Evolutionary conservation across 2,329 filamentous ascomycete species (phyloP), one percentile per base, ranked within the genome.

Genomic region (Hypoxylon sp.): DNA sequence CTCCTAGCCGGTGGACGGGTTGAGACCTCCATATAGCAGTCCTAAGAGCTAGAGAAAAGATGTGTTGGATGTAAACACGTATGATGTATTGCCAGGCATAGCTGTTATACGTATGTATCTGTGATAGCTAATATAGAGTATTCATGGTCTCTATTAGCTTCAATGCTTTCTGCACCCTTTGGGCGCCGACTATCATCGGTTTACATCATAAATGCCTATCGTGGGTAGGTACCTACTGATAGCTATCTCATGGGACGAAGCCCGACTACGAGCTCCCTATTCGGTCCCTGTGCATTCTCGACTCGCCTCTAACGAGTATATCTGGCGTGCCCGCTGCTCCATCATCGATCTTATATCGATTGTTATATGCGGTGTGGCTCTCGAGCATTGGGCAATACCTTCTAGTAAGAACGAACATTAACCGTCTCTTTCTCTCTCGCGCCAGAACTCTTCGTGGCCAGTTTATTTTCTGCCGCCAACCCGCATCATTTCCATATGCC

Each of bases 401-500:
- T 70, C 66, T 65, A 72, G 62, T 67, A 64, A 58, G 57, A 68
- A 60, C 46, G 53, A 68, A 65, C 55, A 70, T 63, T 60, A 65
- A 72, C 34, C 67, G 48, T 65, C 64, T 63, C 68, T 55, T 10
- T 48, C 41, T 48, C 11, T 48, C 41, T 48, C 11, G 25, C 28
- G 50, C 60, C 63, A 51, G 28, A 65, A 61, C 13, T 63, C 61
- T 60, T 28, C 60, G 52, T 60, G 57, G 48, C 51, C 59, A 56
- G 57, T 68, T 63, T 50, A 60, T 58, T 65, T 68, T 63, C 41
- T 63, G 71, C 58, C 56, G 56, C 70, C 65, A 50, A 71, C 63
- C 70, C 70, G 60, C 67, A 58, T 71, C 67, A 49, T 72, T 51
- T 55, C 65, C 62, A 56, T 70, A 69, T 73, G 72, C 67, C 71